Percentiles rank a stretch among this genome's conserved stretches.
Conservation (phyloP, 2,329 filamentous ascomycete species). For the Xylaria sp. region DNA sequence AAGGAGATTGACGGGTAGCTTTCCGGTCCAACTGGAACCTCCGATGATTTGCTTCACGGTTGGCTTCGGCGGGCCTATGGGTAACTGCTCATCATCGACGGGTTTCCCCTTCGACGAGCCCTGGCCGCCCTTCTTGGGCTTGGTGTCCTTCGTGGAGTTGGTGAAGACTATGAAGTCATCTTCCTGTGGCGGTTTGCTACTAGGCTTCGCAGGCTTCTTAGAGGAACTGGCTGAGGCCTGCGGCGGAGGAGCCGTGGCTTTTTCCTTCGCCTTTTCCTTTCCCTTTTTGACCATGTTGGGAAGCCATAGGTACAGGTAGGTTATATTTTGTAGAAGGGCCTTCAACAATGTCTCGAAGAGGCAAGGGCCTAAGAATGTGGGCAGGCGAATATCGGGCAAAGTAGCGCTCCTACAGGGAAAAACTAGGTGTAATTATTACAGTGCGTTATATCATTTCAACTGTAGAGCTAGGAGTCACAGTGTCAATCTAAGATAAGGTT, state of each 20-base stretch:
- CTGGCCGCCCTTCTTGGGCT: slow-evolving; percentile 56
- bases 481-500: background rate
- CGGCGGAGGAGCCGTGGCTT: slow-evolving; percentile 55
- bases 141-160: slow-evolving; percentile 67
- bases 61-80: slow-evolving; percentile 65
- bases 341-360: slow-evolving; percentile 1
- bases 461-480: background rate
- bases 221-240: slow-evolving; percentile 46
- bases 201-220: slow-evolving; percentile 52
- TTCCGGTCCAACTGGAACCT: slow-evolving; percentile 96
- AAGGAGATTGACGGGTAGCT: slow-evolving; percentile 91
- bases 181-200: slow-evolving; percentile 51
- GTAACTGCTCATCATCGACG: slow-evolving; percentile 49
- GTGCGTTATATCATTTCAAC: background rate
- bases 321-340: background rate
- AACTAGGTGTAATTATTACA: background rate
- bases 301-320: slow-evolving; percentile 41
- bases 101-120: slow-evolving; percentile 41
- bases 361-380: background rate
- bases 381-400: background rate
- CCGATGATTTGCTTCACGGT: slow-evolving; percentile 86
- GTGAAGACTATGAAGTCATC: slow-evolving; percentile 67
- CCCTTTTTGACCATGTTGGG: slow-evolving; percentile 64
- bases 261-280: slow-evolving; percentile 65
- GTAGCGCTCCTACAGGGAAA: slow-evolving; percentile 20